phyloP scores from a whole-genome alignment of 2,329 filamentous ascomycete species.

The Madurella mycetomatis region DNA sequence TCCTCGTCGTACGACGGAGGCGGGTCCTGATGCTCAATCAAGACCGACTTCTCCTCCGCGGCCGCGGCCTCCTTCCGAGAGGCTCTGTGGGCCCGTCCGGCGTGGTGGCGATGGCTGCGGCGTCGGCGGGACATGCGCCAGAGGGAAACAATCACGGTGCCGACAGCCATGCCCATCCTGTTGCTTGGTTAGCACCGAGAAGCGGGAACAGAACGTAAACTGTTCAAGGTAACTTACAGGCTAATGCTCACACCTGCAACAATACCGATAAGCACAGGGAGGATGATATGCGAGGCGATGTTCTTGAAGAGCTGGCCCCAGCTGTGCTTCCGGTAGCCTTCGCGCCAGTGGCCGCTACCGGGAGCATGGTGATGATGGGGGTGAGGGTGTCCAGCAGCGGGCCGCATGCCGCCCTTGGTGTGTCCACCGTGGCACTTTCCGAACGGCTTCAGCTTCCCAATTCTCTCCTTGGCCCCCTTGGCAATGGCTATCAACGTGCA shows the following conservation, averaged over 20 bases:
- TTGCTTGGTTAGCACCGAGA: not conserved
- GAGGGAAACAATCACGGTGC: slow-evolving; percentile 56
- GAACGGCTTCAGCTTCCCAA: slow-evolving; percentile 32
- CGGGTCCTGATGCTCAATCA: slow-evolving; percentile 40
- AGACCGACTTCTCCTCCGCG: slow-evolving; percentile 43
- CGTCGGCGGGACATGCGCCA: slow-evolving; percentile 47
- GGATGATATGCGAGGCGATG: slow-evolving; percentile 57
- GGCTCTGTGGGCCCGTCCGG: slow-evolving; percentile 30
- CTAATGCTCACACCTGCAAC: slow-evolving; percentile 64
- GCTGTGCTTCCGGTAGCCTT: slow-evolving; percentile 26
- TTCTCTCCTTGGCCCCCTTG: slow-evolving; percentile 41
- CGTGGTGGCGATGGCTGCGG: slow-evolving; percentile 28
- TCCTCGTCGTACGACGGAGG: slow-evolving; percentile 29
- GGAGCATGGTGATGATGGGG: slow-evolving; percentile 25
- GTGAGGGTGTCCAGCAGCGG: slow-evolving; percentile 6
- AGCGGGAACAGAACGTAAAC: not conserved
- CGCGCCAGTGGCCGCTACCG: slow-evolving; percentile 5
- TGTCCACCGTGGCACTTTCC: slow-evolving; percentile 37
- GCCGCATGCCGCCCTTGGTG: slow-evolving; percentile 8
- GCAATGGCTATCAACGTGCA: slow-evolving; percentile 54
- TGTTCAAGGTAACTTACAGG: slow-evolving; percentile 48
- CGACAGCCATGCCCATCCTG: slow-evolving; percentile 61
- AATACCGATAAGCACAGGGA: slow-evolving; percentile 66
- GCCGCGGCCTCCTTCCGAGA: slow-evolving; percentile 34
- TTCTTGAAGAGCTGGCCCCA: slow-evolving; percentile 50